Percentiles rank a stretch among this genome's conserved stretches.
Conservation (phyloP, 2,329 filamentous ascomycete genomes). For the Penicillium aurantiogriseum region DNA sequence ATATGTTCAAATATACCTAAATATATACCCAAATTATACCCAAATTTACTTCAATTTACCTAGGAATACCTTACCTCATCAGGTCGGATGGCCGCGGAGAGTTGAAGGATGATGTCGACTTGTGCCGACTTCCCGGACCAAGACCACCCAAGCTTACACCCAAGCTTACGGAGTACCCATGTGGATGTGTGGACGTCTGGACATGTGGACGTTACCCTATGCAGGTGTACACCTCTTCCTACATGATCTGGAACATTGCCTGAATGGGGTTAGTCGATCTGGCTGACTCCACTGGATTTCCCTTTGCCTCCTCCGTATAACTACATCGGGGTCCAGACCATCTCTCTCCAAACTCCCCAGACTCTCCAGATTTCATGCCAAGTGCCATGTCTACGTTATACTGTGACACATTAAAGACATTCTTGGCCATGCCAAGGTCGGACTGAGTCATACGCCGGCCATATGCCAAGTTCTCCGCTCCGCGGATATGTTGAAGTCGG, state of each 20-base stretch:
- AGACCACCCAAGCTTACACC: too few species aligned
- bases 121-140: conserved; percentile 1
- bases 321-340: background rate
- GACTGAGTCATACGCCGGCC: background rate
- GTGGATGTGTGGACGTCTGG: too few species aligned
- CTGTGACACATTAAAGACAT: background rate
- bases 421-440: background rate
- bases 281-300: background rate
- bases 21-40: too few species aligned
- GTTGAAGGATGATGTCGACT: background rate
- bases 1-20: background rate
- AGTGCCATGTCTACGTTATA: background rate
- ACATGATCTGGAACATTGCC: conserved; percentile 23
- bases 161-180: background rate
- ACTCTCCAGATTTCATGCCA: background rate
- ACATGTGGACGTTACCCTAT: background rate
- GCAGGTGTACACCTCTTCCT: background rate
- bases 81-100: conserved; percentile 4
- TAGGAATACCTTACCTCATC: background rate
- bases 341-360: background rate
- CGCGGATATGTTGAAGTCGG: background rate
- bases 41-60: too few species aligned
- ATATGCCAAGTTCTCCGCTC: conserved; percentile 9
- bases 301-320: background rate
- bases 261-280: conserved; percentile 16